Evolutionary conservation across 2,329 filamentous ascomycete species (phyloP).

Genomic region (Cladosporium cucumerinum): DNA sequence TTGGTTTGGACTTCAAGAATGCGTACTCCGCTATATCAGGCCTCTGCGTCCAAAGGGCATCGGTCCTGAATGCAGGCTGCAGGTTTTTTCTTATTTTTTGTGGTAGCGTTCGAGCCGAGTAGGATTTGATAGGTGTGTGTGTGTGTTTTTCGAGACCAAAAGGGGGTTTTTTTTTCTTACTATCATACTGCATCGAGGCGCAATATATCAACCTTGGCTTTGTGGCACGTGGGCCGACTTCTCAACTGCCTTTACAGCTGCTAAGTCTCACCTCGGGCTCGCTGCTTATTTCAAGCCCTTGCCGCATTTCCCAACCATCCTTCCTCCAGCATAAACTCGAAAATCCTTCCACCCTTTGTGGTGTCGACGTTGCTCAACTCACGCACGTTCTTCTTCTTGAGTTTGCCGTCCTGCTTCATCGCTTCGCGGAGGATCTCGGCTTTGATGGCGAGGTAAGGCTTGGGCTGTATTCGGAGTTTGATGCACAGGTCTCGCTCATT

Average conservation of each 20-base stretch:
- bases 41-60: no score
- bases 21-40: no score
- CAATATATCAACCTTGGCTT: neutral
- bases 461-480: slow-evolving; percentile 78
- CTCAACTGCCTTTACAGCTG: neutral
- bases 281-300: slow-evolving; percentile 58
- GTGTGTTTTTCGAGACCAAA: no score
- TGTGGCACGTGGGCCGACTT: neutral
- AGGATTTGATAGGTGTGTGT: neutral
- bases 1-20: no score
- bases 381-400: slow-evolving; percentile 93
- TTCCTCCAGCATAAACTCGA: slow-evolving; percentile 89
- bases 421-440: slow-evolving; percentile 88
- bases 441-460: slow-evolving; percentile 93
- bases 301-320: slow-evolving; percentile 71
- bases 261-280: neutral
- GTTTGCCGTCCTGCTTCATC: slow-evolving; percentile 76
- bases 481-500: slow-evolving; percentile 87
- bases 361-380: slow-evolving; percentile 81
- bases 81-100: no score
- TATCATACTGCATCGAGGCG: neutral
- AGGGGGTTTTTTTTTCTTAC: neutral
- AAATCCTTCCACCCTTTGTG: slow-evolving; percentile 80
- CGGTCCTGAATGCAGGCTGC: no score
- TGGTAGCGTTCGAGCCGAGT: neutral